Evolutionary conservation across 148 eudicot species (phyloP), one percentile per base, ranked within the genome.

Genomic region (Talinum fruticosum): DNA sequence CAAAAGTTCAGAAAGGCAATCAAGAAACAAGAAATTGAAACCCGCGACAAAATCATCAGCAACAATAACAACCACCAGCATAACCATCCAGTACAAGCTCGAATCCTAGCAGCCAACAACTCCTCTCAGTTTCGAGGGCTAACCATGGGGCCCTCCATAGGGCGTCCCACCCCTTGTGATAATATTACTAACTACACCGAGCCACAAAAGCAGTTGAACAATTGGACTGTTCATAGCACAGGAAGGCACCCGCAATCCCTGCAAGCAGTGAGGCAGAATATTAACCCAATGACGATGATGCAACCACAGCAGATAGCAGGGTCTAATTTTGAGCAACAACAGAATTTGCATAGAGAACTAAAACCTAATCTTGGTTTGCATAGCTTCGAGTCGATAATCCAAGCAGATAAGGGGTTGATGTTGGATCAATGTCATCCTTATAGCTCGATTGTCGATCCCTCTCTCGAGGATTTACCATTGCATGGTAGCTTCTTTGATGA

Each of bases 1-100:
- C 86, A 84, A 29, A 84, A 80, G 45, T 74, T 26, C 33, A 76
- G 83, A 32, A 80, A 80, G 32, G 5, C 5, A 0, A 5, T 79
- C 0, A 74, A 75, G 76, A 54, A 71, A 37, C 53, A 49, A 1
- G 21, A 74, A 41, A 21, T 33, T 4, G 32, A 21, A n/a, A 54
- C 61, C 4, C 61, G n/a, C 19, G 15, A 49, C 16, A 49, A 49
- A 13, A 2, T 49, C 18, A 16, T 49, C 54, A 49, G 3, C 5
- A 54, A 21, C 61, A 54, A 54, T 2, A 54, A 54, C 61, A 54
- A 54, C n/a, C 19, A 54, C 61, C 0, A 54, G 7, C 61, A 4
- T 21, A 4, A 19, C 15, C 26, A 3, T 54, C 26, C 6, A 19
- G n/a, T 54, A 21, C 61, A n/a, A n/a, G n/a, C 61, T 18, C 61